These are phyloP conservation scores for Penicillium sp. DNA, from an alignment of 2,329 filamentous ascomycete species.

Conservation along the genomic window DNA sequence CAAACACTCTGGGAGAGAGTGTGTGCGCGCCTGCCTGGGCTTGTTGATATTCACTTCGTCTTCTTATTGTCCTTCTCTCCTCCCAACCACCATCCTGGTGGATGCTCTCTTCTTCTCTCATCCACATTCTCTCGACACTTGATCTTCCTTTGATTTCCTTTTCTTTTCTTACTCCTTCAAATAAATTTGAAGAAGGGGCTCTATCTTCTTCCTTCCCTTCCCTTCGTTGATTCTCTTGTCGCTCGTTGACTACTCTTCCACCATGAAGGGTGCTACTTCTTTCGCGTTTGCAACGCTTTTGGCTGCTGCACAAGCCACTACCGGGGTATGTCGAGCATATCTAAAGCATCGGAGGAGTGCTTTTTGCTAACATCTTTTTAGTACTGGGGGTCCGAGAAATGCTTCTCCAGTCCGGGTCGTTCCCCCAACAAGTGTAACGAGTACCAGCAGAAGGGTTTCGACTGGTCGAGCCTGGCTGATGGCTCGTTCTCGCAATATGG, in stretches of 20 bases:
- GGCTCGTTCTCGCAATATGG: constrained; percentile 70
- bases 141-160: neutral
- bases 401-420: constrained; percentile 72
- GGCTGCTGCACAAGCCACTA: constrained; percentile 48
- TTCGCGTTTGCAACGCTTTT: constrained; percentile 44
- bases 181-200: neutral
- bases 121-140: too few relatives aligned
- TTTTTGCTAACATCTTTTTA: constrained; percentile 12
- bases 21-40: too few relatives aligned
- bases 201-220: neutral
- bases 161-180: neutral
- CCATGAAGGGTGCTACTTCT: constrained; percentile 32
- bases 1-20: neutral
- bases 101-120: neutral
- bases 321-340: constrained; percentile 46
- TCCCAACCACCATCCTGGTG: too few relatives aligned
- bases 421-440: constrained; percentile 75
- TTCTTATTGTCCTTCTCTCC: neutral
- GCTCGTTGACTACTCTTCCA: constrained; percentile 33
- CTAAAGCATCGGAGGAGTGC: neutral
- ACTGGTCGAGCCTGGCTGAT: constrained; percentile 67
- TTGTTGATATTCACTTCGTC: neutral
- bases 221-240: constrained; percentile 31
- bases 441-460: constrained; percentile 71
- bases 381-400: constrained; percentile 55